phyloP scores from a whole-genome alignment of 2,329 filamentous ascomycete species.

The Rugonectria rugulosa region DNA sequence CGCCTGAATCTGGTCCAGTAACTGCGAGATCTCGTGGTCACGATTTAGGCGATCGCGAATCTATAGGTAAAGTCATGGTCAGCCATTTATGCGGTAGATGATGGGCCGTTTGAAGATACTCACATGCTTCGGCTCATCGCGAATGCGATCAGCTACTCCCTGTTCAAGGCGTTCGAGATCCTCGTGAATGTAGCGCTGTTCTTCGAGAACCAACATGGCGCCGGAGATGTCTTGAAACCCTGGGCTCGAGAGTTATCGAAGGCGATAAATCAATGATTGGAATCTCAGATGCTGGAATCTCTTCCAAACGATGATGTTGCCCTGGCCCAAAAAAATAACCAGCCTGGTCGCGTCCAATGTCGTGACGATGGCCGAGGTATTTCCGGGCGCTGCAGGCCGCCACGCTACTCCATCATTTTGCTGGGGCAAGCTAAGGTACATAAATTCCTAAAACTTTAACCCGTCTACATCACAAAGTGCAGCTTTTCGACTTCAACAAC shows the following conservation, averaged over 20 bases:
- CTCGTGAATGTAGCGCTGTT: conserved; percentile 93
- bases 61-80: conserved; percentile 52
- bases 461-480: conserved; percentile 24
- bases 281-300: neutral
- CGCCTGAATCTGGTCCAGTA: conserved; percentile 85
- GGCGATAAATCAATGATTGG: neutral
- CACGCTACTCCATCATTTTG: conserved; percentile 11
- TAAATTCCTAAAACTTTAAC: conserved; percentile 41
- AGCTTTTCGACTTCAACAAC: conserved; percentile 6
- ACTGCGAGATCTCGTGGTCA: conserved; percentile 89
- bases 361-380: conserved; percentile 43
- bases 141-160: conserved; percentile 86
- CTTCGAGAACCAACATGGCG: conserved; percentile 86
- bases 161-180: conserved; percentile 96
- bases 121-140: conserved; percentile 89
- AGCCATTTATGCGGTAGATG: conserved; percentile 19
- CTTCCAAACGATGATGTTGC: neutral
- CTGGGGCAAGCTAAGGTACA: neutral
- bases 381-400: conserved; percentile 33
- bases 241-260: neutral
- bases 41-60: conserved; percentile 88
- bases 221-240: neutral
- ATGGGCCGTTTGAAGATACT: conserved; percentile 42
- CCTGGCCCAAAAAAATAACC: conserved; percentile 35
- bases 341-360: conserved; percentile 38